These are phyloP conservation scores for Azolla pinnata DNA, from an alignment of 75 land plant genomes.

Conservation along the genomic window DNA sequence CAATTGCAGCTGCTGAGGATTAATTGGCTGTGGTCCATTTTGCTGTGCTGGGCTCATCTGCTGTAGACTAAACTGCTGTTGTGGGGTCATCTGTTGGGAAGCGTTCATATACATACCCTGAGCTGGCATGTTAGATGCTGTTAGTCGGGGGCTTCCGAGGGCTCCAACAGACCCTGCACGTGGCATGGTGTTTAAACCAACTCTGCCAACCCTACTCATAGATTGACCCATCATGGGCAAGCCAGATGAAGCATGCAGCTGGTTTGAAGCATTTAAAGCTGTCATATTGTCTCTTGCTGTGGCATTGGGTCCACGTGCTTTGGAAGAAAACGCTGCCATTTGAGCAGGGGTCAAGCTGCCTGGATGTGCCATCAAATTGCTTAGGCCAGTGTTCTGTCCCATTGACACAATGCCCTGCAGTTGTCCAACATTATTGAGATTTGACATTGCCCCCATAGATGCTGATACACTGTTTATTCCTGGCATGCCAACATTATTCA, in stretches of 20 bases:
- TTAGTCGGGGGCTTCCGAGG: slow-evolving; percentile 55
- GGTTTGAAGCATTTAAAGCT: slow-evolving; percentile 40
- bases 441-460: slow-evolving; percentile 41
- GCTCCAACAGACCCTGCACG: slow-evolving; percentile 27
- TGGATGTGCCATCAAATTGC: slow-evolving; percentile 33
- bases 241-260: slow-evolving; percentile 42
- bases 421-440: slow-evolving; percentile 12
- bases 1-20: slow-evolving; percentile 33
- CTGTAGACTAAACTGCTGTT: slow-evolving; percentile 34
- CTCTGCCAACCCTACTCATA: slow-evolving; percentile 22
- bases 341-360: slow-evolving; percentile 25
- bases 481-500: slow-evolving; percentile 47
- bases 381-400: slow-evolving; percentile 36
- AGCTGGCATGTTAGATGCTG: slow-evolving; percentile 14
- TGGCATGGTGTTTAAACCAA: slow-evolving; percentile 41
- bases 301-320: slow-evolving; percentile 21
- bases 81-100: slow-evolving; percentile 32
- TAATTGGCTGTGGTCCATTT: slow-evolving; percentile 34
- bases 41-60: slow-evolving; percentile 38
- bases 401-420: slow-evolving; percentile 32
- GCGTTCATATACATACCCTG: slow-evolving; percentile 43
- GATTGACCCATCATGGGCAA: slow-evolving; percentile 51
- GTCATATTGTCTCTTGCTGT: slow-evolving; percentile 24
- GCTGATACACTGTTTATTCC: slow-evolving; percentile 29
- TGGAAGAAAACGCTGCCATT: slow-evolving; percentile 33